Evolutionary conservation across 2,329 filamentous ascomycete genomes (phyloP).

Genomic region (Aspergillus viridinutans): DNA sequence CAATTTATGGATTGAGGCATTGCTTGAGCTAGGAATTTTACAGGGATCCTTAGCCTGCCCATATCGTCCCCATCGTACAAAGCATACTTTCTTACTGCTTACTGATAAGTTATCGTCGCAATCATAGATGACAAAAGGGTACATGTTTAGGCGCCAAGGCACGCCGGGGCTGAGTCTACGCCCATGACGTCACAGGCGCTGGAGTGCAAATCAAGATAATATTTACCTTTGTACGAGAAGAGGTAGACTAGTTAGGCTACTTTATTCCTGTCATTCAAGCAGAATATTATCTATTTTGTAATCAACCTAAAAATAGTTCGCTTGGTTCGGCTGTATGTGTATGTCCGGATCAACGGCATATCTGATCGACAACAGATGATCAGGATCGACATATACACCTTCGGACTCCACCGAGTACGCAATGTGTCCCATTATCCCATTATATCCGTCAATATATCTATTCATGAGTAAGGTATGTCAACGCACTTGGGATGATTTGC

Average conservation of each 20-base stretch:
- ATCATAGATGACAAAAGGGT: too few species aligned
- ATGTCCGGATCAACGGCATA: neutral
- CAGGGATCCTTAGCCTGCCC: too few species aligned
- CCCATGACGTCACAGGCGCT: neutral
- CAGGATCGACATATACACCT: neutral
- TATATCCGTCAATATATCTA: neutral
- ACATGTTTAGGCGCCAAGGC: neutral
- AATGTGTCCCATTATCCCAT: neutral
- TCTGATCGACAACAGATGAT: neutral
- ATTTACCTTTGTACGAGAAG: neutral
- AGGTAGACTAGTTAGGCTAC: too few species aligned
- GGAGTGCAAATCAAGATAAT: neutral
- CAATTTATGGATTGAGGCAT: neutral
- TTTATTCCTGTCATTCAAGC: neutral
- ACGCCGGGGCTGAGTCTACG: neutral
- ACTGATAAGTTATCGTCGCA: too few species aligned
- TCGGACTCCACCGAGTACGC: neutral
- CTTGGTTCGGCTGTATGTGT: neutral
- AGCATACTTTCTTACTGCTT: too few species aligned
- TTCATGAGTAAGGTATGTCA: neutral
- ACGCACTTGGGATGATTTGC: neutral
- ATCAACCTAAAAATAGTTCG: neutral
- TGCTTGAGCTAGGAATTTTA: neutral
- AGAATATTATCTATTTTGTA: neutral
- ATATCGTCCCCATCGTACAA: too few species aligned